Base-by-base conservation (phyloP, 2,329 filamentous ascomycete species). In the Penicillium sp. region DNA sequence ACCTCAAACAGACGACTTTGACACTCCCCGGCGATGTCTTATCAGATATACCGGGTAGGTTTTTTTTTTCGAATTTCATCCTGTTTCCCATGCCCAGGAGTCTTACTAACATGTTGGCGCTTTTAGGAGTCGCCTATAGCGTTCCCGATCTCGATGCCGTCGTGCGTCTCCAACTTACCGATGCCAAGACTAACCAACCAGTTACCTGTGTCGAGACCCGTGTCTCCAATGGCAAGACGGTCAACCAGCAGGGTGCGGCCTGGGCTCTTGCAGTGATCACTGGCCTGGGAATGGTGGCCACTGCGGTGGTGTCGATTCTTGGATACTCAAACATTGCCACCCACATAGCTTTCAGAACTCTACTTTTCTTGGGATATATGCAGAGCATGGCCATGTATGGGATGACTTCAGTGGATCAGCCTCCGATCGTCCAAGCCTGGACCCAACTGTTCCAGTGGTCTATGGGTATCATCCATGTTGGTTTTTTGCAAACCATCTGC, bases 361-460 rank as follows among this genome's bases (percentile, higher is more conserved):
- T 96, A 56, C 91, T 91, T 13, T 83, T 97, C 37, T 95, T 95
- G 66, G 83, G 87, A 53, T 96, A 93, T 72, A 95, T 96, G 78
- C 92, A 97, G 72, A 84, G 88, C 6, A 90, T 95, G 72, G 91
- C 92, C 25, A 89, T 96, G 72, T 78, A 95, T 61, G 91, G 91
- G 54, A 84, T 95, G 71, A 88, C 85, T 45, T 81, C 86, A 12
- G 84, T 95, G 10, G 77, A 78, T 38, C 79, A 95, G 43, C 92
- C 92, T 4, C 92, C 92, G 0, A 88, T 95, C 52, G 92, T 95
- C 44, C 81, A 88, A 62, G 81, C 90, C 0, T 97, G 92, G 92
- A 95, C 90, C 1, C 91, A 96, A 73, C 90, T 96, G 72, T 96
- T 96, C 75, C 87, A 95, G 68, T 97, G 92, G 92, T 93, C 87